phyloP scores from a whole-genome alignment of 2,329 filamentous ascomycete species.

The Zasmidium citrigriseum region DNA sequence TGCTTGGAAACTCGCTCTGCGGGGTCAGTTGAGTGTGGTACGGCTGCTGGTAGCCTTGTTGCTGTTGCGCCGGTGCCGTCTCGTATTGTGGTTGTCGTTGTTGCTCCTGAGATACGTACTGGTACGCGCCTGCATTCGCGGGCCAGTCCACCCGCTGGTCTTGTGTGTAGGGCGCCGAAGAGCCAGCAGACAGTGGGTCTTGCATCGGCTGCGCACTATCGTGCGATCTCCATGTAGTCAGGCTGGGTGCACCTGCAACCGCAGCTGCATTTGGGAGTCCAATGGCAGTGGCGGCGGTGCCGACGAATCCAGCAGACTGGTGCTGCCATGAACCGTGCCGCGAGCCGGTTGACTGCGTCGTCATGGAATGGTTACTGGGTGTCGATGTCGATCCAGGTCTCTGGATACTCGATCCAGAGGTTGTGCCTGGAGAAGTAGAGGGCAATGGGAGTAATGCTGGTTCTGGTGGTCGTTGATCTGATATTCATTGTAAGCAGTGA shows the following conservation, averaged over 20 bases:
- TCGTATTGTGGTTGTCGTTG: constrained; percentile 27
- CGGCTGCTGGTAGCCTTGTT: constrained; percentile 18
- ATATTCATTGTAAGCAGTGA: constrained; percentile 7
- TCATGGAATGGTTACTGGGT: constrained; percentile 28
- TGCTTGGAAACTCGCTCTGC: constrained; percentile 26
- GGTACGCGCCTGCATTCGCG: constrained; percentile 23
- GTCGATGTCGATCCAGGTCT: constrained; percentile 30
- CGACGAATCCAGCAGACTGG: constrained; percentile 17
- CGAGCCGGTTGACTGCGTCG: constrained; percentile 24
- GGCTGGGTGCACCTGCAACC: constrained; percentile 17
- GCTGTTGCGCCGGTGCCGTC: constrained; percentile 19
- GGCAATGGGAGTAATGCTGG: constrained; percentile 23
- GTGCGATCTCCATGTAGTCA: constrained; percentile 33
- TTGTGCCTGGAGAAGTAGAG: constrained; percentile 25
- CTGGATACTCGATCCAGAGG: constrained; percentile 26
- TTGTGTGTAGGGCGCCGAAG: constrained; percentile 16
- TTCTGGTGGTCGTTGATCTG: constrained; percentile 26
- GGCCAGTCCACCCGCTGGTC: constrained; percentile 27
- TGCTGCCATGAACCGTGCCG: constrained; percentile 33
- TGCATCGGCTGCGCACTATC: constrained; percentile 25
- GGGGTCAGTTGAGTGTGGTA: constrained; percentile 23
- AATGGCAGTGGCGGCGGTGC: constrained; percentile 17
- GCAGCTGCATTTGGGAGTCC: constrained; percentile 19
- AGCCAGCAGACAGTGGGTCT: constrained; percentile 16
- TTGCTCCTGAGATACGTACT: constrained; percentile 26